Percentiles rank a stretch among this genome's conserved stretches.
These are phyloP conservation scores for Hemileia vastatrix DNA, from an alignment of 1,284 basidiomycete genomes.

Conservation along the genomic window DNA sequence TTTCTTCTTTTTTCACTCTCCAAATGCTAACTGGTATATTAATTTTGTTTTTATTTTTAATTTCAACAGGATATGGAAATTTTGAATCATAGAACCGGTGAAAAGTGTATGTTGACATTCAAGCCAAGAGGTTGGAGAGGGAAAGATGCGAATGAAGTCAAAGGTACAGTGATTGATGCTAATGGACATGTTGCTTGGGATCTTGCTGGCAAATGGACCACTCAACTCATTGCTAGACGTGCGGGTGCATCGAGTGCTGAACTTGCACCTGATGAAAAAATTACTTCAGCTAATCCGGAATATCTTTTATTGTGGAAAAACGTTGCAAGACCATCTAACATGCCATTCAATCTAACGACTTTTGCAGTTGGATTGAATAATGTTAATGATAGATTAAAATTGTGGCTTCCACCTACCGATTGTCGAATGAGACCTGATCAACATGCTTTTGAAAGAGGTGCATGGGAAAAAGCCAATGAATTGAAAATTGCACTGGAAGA, in stretches of 20 bases:
- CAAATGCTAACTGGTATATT: too few relatives aligned
- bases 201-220: conserved; percentile 92
- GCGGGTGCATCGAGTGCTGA: conserved; percentile 57
- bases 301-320: conserved; percentile 87
- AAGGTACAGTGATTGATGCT: conserved; percentile 66
- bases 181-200: conserved; percentile 66
- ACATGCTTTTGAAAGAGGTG: conserved; percentile 66
- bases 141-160: conserved; percentile 82
- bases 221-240: conserved; percentile 77
- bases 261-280: conserved; percentile 60
- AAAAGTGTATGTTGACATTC: conserved; percentile 80
- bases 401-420: conserved; percentile 79
- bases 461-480: conserved; percentile 66
- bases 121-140: conserved; percentile 93
- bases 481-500: conserved; percentile 82
- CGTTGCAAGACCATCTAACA: conserved; percentile 58
- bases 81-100: conserved; percentile 85
- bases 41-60: conserved; percentile 13
- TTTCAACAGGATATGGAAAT: conserved; percentile 71
- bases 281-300: conserved; percentile 49
- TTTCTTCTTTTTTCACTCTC: background rate
- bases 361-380: conserved; percentile 87
- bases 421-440: conserved; percentile 89
- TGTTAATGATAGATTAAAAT: conserved; percentile 59
- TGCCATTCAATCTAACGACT: conserved; percentile 86